Percentiles rank a stretch among this genome's conserved stretches.
Conservation (phyloP, 2,329 filamentous ascomycete genomes). For the Pyricularia grisea region DNA sequence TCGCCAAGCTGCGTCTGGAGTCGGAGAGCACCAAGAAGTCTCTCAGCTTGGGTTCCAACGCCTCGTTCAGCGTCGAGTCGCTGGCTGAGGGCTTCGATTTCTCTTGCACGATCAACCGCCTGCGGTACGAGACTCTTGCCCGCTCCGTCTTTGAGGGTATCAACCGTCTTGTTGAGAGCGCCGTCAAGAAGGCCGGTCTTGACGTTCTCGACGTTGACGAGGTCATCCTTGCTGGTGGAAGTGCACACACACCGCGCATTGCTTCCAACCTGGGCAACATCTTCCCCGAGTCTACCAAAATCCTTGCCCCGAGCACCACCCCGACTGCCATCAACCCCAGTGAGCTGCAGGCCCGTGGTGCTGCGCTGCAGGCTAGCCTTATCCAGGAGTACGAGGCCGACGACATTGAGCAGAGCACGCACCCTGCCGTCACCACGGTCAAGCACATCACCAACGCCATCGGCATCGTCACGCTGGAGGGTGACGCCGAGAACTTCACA, state of each 20-base stretch:
- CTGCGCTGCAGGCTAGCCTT: constrained; percentile 88
- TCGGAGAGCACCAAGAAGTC: constrained; percentile 88
- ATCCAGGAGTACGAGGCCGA: constrained; percentile 90
- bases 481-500: constrained; percentile 61
- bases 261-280: constrained; percentile 68
- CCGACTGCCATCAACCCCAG: constrained; percentile 82
- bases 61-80: constrained; percentile 87
- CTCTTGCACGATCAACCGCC: constrained; percentile 81
- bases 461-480: constrained; percentile 62
- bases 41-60: constrained; percentile 78
- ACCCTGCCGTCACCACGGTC: constrained; percentile 88
- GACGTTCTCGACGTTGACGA: constrained; percentile 91
- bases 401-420: constrained; percentile 92
- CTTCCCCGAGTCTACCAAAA: constrained; percentile 70
- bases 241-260: constrained; percentile 88
- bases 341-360: constrained; percentile 79
- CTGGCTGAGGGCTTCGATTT: constrained; percentile 86
- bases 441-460: constrained; percentile 85
- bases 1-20: constrained; percentile 90
- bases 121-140: constrained; percentile 83
- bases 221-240: constrained; percentile 86
- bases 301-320: constrained; percentile 76
- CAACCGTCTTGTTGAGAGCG: constrained; percentile 73
- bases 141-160: constrained; percentile 84
- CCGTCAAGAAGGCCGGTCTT: constrained; percentile 82